Percentiles rank a stretch among this genome's conserved stretches.
These are phyloP conservation scores for Vigna radiata DNA, from an alignment of 306 rosid genomes.

Conservation along the genomic window DNA sequence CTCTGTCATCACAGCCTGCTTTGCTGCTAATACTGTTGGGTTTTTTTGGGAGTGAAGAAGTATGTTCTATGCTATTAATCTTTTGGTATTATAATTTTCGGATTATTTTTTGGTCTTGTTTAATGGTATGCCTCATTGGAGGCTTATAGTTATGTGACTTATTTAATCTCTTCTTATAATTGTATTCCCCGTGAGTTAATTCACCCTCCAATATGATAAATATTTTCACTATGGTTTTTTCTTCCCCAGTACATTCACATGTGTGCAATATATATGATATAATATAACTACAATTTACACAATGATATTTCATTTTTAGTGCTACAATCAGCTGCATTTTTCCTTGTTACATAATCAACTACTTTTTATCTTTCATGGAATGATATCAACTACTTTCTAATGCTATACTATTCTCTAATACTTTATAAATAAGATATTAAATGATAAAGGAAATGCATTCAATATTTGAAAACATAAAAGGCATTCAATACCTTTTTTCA, in stretches of 20 bases:
- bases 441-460: not conserved
- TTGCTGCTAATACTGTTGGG: slow-evolving; percentile 8
- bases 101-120: slow-evolving; percentile 11
- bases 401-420: not conserved
- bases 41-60: not conserved
- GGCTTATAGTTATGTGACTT: not conserved
- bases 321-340: slow-evolving; percentile 12
- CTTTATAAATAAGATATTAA: not conserved
- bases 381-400: slow-evolving; percentile 11
- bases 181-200: slow-evolving; percentile 22
- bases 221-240: not conserved
- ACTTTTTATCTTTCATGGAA: slow-evolving; percentile 23
- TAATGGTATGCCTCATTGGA: not conserved
- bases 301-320: slow-evolving; percentile 7
- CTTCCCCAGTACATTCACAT: not conserved
- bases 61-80: slow-evolving; percentile 1
- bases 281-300: not conserved
- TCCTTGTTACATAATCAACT: not conserved
- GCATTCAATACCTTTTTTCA: not conserved
- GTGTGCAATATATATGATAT: not conserved
- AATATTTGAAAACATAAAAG: not conserved
- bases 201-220: not conserved
- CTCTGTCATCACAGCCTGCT: not conserved
- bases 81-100: slow-evolving; percentile 18
- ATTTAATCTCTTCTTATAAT: not conserved